Evolutionary conservation across 768 basidiomycete genomes (phyloP), one percentile per base, ranked within the genome.

Genomic region (Phaeotremella fagi): DNA sequence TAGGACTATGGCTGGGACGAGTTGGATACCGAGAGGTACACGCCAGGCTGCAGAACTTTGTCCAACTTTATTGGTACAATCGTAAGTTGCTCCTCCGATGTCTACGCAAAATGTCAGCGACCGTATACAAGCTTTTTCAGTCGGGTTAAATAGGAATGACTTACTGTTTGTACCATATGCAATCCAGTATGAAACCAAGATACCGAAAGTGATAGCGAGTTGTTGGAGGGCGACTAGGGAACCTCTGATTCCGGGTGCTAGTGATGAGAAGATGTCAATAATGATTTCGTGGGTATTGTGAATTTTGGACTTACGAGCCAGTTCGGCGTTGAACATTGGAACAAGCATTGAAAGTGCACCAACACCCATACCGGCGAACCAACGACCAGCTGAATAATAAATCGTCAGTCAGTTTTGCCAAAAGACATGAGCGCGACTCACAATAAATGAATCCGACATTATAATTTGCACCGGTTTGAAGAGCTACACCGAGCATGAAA

Each of bases 291-390:
- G n/a, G 82, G 36, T 28, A 53, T 48, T 59, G 43, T 20, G 24
- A n/a, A n/a, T n/a, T n/a, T n/a, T n/a, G n/a, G n/a, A n/a, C n/a
- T n/a, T n/a, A n/a, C n/a, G n/a, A n/a, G 62, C 64, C 26, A 71
- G 59, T 50, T 63, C 64, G 58, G 71, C 68, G 45, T 88, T 88
- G 78, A 86, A 87, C 31, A 88, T 78, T 1, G 87, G 87, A 11
- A 89, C 86, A n/a, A 81, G 80, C 85, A 87, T 87, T 61, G 84
- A 85, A 20, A 88, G 76, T 2, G 86, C 85, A 11, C 87, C 87
- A 16, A 89, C 85, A 45, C 86, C 87, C 41, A 88, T 74, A 79
- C 87, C 87, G 46, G 85, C 87, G 48, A 88, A 74, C 61, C 86
- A 87, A 24, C 87, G 82, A 48, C 86, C 78, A 74, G 54, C 64